Base-by-base conservation (phyloP, 495 filamentous ascomycete species). In the Cairneyella variabilis region DNA sequence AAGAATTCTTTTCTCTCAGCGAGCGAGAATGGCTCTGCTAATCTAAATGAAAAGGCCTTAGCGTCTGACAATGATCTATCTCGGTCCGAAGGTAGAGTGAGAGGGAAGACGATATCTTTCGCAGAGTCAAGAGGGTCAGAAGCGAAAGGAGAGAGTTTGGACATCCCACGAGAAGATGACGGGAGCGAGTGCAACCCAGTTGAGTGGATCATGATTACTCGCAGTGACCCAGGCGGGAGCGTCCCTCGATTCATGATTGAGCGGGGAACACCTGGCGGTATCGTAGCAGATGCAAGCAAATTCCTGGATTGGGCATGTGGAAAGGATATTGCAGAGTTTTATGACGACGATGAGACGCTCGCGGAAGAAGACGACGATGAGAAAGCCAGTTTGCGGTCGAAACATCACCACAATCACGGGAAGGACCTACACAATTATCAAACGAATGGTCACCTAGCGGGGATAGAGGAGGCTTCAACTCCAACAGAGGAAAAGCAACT, bases 171-270 rank as follows among this genome's bases (percentile, higher is more conserved):
- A 10, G 70, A 69, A 17, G 69, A 74, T 4, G 76, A 77, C 25
- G 75, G 79, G 8, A 65, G 76, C 23, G 80, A 80, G 43, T 63
- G 69, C 27, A 86, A 83, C 49, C 85, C 86, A 0, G 82, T 97
- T 12, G 92, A 97, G 67, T 97, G 92, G 92, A 83, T 96, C 30
- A 64, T 97, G 93, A 82, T 97, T 20, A 96, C 92, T 1, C 75
- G 92, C n/a, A 91, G 86, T 66, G 90, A 97, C 59, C 92, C 92
- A 0, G 92, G 93, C 20, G 93, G 92, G 27, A 93, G 80, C 48
- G 91, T 97, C 7, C 92, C 92, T 0, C 78, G 89, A 23, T 97
- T 93, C 71, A 88, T 97, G 85, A 88, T 97, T 18, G 93, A 97
- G 67, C 83, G 90, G 63, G 89, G 89, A 34, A 97, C 92, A 1